These are phyloP conservation scores for Vigna mungo DNA, from an alignment of 306 rosid genomes.

Conservation along the genomic window DNA sequence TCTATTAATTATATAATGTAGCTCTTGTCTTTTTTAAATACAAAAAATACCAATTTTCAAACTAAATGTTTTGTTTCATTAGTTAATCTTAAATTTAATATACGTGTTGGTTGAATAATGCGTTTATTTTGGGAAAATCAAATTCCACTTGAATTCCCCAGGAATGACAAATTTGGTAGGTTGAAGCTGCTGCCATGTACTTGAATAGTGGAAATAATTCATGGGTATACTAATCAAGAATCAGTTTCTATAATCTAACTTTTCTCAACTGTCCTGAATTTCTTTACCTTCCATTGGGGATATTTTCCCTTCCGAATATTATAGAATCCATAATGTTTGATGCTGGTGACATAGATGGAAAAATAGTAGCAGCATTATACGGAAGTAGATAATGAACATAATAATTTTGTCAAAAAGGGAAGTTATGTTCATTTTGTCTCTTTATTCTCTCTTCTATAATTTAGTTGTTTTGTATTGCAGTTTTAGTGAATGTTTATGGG, in stretches of 20 bases:
- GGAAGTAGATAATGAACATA: slow-evolving; percentile 33
- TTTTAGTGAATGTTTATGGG: slow-evolving; percentile 19
- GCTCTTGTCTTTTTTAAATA: slow-evolving; percentile 11
- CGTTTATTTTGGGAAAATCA: slow-evolving; percentile 27
- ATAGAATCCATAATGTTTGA: slow-evolving; percentile 25
- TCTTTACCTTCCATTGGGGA: slow-evolving; percentile 14
- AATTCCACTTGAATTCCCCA: slow-evolving; percentile 19
- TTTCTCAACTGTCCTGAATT: slow-evolving; percentile 20
- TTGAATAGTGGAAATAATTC: slow-evolving; percentile 30
- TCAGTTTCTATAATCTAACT: slow-evolving; percentile 29
- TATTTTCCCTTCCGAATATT: slow-evolving; percentile 4
- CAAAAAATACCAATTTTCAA: slow-evolving; percentile 13
- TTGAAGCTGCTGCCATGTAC: slow-evolving; percentile 23
- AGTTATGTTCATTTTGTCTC: slow-evolving; percentile 15
- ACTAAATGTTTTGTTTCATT: slow-evolving; percentile 23
- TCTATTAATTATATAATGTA: slow-evolving; percentile 22
- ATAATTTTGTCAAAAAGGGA: slow-evolving; percentile 28
- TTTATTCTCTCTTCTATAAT: slow-evolving; percentile 22
- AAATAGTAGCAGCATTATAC: slow-evolving; percentile 7
- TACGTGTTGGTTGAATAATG: slow-evolving; percentile 30
- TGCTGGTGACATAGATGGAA: slow-evolving; percentile 23
- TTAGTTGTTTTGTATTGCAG: slow-evolving; percentile 26
- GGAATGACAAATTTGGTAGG: slow-evolving; percentile 22
- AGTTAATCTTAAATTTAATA: slow-evolving; percentile 19
- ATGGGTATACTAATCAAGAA: not conserved